Evolutionary conservation across 208 protist species (phyloP).

Genomic region (Acanthamoeba lugdunensis): DNA sequence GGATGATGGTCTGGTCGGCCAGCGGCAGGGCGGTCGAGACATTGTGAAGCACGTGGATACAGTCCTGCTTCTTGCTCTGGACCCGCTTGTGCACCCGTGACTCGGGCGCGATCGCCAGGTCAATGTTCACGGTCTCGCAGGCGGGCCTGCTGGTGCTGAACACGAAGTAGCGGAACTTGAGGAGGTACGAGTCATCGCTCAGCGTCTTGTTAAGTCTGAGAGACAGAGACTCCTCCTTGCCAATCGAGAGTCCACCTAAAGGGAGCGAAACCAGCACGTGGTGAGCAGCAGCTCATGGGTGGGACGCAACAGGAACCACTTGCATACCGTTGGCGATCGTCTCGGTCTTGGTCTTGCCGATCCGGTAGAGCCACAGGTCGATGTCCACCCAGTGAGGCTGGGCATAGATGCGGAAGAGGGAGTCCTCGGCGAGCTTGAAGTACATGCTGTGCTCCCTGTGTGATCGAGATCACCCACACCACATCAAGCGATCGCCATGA

Average conservation of each 20-base stretch:
- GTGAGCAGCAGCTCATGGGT: no score
- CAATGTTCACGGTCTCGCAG: constrained; percentile 71
- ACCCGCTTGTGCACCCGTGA: not conserved
- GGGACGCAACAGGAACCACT: not conserved
- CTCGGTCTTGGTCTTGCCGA: constrained; percentile 41
- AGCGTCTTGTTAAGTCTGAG: constrained; percentile 49
- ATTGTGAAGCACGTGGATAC: not conserved
- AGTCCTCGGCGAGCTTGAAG: constrained; percentile 54
- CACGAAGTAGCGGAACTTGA: constrained; percentile 61
- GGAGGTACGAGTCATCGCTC: constrained; percentile 46
- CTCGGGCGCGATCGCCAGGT: constrained; percentile 46
- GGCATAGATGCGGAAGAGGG: constrained; percentile 60
- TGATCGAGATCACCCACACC: not conserved
- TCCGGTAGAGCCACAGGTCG: constrained; percentile 64
- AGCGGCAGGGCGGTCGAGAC: not conserved
- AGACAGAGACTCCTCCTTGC: constrained; percentile 66
- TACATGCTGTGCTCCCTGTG: constrained; percentile 46
- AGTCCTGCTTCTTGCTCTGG: not conserved
- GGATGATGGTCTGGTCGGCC: not conserved
- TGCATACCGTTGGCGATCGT: constrained; percentile 35
- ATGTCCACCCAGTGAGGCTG: constrained; percentile 70
- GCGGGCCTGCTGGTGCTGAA: constrained; percentile 14
- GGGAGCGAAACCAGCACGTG: not conserved
- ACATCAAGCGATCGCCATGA: not conserved
- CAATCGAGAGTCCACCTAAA: constrained; percentile 49